Percentiles rank a stretch among this genome's conserved stretches.
These are phyloP conservation scores for Hypomontagnella monticulosa DNA, from an alignment of 495 filamentous ascomycete species.

Conservation along the genomic window DNA sequence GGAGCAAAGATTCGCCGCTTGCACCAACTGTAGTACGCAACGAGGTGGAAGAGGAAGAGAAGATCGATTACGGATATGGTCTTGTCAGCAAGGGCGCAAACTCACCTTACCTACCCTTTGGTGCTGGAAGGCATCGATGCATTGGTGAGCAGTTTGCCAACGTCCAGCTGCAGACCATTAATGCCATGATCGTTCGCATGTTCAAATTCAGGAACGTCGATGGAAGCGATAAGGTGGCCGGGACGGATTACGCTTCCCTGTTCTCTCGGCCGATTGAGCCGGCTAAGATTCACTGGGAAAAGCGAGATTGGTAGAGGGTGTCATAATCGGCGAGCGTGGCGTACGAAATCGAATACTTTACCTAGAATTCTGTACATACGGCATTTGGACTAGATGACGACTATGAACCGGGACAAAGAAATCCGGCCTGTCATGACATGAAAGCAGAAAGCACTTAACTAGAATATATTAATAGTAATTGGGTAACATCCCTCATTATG, in stretches of 20 bases:
- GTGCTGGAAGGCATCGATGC: constrained; percentile 91
- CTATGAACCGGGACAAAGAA: constrained; percentile 18
- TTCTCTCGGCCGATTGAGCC: constrained; percentile 70
- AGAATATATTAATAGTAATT: constrained; percentile 39
- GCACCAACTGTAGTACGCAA: constrained; percentile 57
- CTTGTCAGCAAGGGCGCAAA: constrained; percentile 84
- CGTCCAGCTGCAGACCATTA: constrained; percentile 86
- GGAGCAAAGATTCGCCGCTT: constrained; percentile 66
- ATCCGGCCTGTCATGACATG: constrained; percentile 22
- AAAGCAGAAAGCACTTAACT: constrained; percentile 22
- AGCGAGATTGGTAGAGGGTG: constrained; percentile 49
- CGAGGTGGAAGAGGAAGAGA: constrained; percentile 73
- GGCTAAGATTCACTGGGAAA: constrained; percentile 73
- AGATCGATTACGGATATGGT: constrained; percentile 94
- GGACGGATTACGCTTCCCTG: constrained; percentile 85
- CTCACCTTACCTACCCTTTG: constrained; percentile 93
- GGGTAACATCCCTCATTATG: not conserved
- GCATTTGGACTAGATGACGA: constrained; percentile 33
- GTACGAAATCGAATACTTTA: constrained; percentile 8
- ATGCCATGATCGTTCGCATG: constrained; percentile 77
- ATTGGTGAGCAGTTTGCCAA: constrained; percentile 98
- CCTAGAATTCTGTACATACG: constrained; percentile 37
- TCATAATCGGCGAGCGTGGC: constrained; percentile 1
- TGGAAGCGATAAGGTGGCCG: constrained; percentile 72
- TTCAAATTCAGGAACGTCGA: constrained; percentile 79